Percentiles rank a stretch among this genome's conserved stretches.
phyloP scores from a whole-genome alignment of 768 basidiomycete species.

The Mycena latifolia region DNA sequence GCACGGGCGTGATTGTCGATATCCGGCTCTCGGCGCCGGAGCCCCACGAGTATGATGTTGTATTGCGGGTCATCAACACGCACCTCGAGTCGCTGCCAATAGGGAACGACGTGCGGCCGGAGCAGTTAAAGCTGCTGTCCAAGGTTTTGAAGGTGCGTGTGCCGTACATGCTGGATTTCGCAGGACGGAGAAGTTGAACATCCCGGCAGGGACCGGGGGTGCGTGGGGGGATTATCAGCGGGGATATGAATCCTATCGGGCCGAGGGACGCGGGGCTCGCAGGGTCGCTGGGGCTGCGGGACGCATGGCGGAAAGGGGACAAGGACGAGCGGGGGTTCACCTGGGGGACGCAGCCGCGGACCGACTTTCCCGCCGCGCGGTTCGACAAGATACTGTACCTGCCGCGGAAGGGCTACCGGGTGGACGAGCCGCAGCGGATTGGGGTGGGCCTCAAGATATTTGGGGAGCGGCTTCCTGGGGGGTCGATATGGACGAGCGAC shows the following conservation, averaged over 20 bases:
- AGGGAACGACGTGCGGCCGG: conserved; percentile 56
- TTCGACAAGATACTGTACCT: conserved; percentile 78
- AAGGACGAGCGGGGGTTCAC: conserved; percentile 64
- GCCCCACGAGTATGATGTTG: conserved; percentile 52
- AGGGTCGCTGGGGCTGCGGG: conserved; percentile 60
- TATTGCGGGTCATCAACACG: conserved; percentile 77
- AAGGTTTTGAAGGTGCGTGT: conserved; percentile 58
- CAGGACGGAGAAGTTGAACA: background rate
- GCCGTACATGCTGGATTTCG: too few species aligned
- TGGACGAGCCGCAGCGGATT: conserved; percentile 66
- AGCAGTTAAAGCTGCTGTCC: conserved; percentile 67
- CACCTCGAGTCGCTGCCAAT: conserved; percentile 75
- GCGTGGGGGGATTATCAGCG: conserved; percentile 72
- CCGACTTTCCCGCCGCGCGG: conserved; percentile 61
- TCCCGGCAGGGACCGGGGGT: conserved; percentile 43
- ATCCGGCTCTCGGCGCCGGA: conserved; percentile 55
- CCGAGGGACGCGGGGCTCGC: conserved; percentile 58
- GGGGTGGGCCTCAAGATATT: conserved; percentile 65
- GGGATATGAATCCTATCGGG: conserved; percentile 80
- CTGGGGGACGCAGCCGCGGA: conserved; percentile 75
- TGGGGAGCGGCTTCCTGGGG: conserved; percentile 43
- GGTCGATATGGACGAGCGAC: conserved; percentile 68
- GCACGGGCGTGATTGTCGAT: conserved; percentile 71
- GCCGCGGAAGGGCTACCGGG: conserved; percentile 58
- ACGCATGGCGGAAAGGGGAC: conserved; percentile 68